Conservation (phyloP, 805 yeast species). For the Cephaloascus fragrans region DNA sequence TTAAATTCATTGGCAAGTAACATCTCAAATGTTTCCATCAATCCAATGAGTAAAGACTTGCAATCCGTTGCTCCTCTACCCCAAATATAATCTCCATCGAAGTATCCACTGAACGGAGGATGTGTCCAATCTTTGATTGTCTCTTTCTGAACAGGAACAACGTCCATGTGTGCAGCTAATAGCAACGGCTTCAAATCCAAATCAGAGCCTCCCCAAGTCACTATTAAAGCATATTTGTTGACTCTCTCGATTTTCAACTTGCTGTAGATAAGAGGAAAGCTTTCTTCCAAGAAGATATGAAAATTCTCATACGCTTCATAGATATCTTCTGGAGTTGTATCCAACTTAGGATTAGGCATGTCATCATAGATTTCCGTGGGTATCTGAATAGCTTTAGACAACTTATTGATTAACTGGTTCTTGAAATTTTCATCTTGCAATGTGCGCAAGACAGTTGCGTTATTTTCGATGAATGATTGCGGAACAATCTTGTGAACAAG, state of each 20-base stretch:
- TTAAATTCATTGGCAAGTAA: constrained; percentile 18
- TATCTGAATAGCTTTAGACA: constrained; percentile 24
- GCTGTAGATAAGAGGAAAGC: constrained; percentile 23
- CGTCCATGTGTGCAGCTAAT: constrained; percentile 30
- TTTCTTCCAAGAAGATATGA: constrained; percentile 18
- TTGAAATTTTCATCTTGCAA: constrained; percentile 7
- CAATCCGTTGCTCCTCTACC: constrained; percentile 34
- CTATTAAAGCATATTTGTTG: constrained; percentile 25
- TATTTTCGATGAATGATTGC: constrained; percentile 4
- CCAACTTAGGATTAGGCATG: constrained; percentile 18
- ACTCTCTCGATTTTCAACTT: constrained; percentile 21
- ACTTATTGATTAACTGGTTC: constrained; percentile 15
- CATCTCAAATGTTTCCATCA: constrained; percentile 19
- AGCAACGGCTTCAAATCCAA: constrained; percentile 21
- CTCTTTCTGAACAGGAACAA: constrained; percentile 28
- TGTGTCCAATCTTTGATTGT: constrained; percentile 27
- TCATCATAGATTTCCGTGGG: constrained; percentile 28
- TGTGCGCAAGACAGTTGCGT: constrained; percentile 10
- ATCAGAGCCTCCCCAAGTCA: constrained; percentile 25
- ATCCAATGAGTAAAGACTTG: constrained; percentile 33
- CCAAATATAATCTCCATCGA: constrained; percentile 24
- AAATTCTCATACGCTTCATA: constrained; percentile 11
- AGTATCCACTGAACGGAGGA: constrained; percentile 26
- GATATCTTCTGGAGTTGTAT: constrained; percentile 16
- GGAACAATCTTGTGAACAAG: background rate